Conservation (phyloP, 2,329 filamentous ascomycete genomes). For the Alternaria conjuncta region DNA sequence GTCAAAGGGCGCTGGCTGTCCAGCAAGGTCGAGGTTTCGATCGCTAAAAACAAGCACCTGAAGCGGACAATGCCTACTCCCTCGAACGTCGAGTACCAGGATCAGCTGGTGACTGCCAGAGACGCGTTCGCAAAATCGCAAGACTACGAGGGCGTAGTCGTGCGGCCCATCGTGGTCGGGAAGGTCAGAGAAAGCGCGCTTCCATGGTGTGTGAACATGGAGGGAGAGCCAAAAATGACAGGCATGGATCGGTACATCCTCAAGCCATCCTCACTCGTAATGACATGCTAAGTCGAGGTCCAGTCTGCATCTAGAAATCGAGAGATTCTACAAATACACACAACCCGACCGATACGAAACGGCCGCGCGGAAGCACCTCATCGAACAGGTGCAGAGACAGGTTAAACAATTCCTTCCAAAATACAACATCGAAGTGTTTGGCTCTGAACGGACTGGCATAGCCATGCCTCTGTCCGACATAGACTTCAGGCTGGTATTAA, state of each 20-base stretch:
- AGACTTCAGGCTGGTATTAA: constrained; percentile 53
- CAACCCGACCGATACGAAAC: constrained; percentile 53
- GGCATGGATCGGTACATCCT: constrained; percentile 17
- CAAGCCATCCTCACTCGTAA: background rate
- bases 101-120: constrained; percentile 12
- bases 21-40: constrained; percentile 2
- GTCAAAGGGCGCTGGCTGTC: background rate
- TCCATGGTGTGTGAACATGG: constrained; percentile 24
- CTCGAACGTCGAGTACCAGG: background rate
- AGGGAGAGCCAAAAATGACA: background rate
- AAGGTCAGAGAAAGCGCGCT: constrained; percentile 13
- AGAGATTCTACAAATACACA: constrained; percentile 33
- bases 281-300: background rate
- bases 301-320: constrained; percentile 38
- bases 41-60: constrained; percentile 1
- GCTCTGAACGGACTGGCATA: constrained; percentile 61
- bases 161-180: constrained; percentile 15
- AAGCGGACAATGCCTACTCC: background rate
- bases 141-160: constrained; percentile 27
- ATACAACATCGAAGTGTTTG: constrained; percentile 54
- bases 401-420: constrained; percentile 27
- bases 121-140: constrained; percentile 11
- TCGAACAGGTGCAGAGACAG: constrained; percentile 36
- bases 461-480: constrained; percentile 62
- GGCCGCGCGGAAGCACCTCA: constrained; percentile 43